Conservation (phyloP, 2,329 filamentous ascomycete genomes). For the Massarina eburnea region DNA sequence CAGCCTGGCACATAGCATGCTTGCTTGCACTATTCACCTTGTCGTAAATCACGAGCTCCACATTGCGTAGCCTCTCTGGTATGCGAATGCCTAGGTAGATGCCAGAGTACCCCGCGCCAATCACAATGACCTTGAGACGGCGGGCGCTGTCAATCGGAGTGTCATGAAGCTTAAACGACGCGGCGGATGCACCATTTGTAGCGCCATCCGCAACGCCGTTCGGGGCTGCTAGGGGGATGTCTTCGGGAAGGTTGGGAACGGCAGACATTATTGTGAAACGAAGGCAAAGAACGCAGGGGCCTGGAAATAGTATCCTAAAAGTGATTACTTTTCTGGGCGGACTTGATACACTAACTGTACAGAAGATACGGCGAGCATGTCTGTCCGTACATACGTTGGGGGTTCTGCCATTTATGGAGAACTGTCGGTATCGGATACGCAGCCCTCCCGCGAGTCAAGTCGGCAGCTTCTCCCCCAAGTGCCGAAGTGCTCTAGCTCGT, state of each 20-base stretch:
- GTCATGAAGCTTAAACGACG: slow-evolving; percentile 39
- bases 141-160: slow-evolving; percentile 46
- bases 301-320: not conserved
- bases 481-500: slow-evolving; percentile 8
- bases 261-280: slow-evolving; percentile 29
- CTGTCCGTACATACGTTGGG: not conserved
- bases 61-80: slow-evolving; percentile 44
- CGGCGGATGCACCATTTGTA: not conserved
- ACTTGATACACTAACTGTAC: slow-evolving; percentile 17
- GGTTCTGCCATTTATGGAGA: not conserved
- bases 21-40: too few relatives aligned
- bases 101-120: slow-evolving; percentile 49
- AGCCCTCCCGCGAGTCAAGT: not conserved
- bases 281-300: not conserved
- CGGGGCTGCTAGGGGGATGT: slow-evolving; percentile 12
- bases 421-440: not conserved
- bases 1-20: too few relatives aligned
- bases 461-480: slow-evolving; percentile 3
- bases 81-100: slow-evolving; percentile 50
- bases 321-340: not conserved
- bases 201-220: slow-evolving; percentile 15
- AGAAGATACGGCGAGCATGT: not conserved
- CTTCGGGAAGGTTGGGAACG: slow-evolving; percentile 29
- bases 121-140: slow-evolving; percentile 47
- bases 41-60: slow-evolving; percentile 46